Evolutionary conservation across 164 flowering plant species (phyloP).

Genomic region (Houttuynia cordata): DNA sequence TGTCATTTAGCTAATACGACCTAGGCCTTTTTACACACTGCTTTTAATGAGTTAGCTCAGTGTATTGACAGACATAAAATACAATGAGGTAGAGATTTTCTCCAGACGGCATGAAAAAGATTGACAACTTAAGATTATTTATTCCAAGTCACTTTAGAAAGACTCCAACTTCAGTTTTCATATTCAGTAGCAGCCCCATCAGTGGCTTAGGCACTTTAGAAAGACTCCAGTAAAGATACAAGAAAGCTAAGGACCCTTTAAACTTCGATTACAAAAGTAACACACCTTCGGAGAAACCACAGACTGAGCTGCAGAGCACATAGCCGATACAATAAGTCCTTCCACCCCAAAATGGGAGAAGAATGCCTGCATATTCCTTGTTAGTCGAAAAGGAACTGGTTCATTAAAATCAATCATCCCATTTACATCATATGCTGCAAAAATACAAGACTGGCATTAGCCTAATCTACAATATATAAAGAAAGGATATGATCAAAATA

Average conservation of each 20-base stretch:
- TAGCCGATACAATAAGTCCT: slow-evolving; percentile 88
- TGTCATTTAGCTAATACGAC: too few species aligned
- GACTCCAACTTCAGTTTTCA: too few species aligned
- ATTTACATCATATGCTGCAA: slow-evolving; percentile 73
- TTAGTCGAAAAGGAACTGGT: slow-evolving; percentile 93
- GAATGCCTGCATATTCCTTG: slow-evolving; percentile 89
- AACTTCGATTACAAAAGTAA: not conserved
- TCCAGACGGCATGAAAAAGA: not conserved
- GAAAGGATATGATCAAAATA: not conserved
- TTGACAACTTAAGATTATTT: too few species aligned
- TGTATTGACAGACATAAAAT: not conserved
- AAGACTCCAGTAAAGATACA: too few species aligned
- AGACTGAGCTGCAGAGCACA: slow-evolving; percentile 96
- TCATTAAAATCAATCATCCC: slow-evolving; percentile 95
- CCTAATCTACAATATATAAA: not conserved
- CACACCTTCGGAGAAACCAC: slow-evolving; percentile 85
- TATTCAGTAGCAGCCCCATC: too few species aligned
- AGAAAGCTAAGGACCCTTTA: not conserved
- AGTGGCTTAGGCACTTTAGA: too few species aligned
- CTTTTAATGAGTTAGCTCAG: too few species aligned
- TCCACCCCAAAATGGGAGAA: slow-evolving; percentile 97
- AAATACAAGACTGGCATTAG: not conserved
- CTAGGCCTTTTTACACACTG: too few species aligned
- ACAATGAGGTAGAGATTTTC: not conserved
- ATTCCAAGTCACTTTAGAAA: too few species aligned